These are phyloP conservation scores for Zygosaccharomyces rouxii DNA, from an alignment of 805 yeast species.

Conservation along the genomic window DNA sequence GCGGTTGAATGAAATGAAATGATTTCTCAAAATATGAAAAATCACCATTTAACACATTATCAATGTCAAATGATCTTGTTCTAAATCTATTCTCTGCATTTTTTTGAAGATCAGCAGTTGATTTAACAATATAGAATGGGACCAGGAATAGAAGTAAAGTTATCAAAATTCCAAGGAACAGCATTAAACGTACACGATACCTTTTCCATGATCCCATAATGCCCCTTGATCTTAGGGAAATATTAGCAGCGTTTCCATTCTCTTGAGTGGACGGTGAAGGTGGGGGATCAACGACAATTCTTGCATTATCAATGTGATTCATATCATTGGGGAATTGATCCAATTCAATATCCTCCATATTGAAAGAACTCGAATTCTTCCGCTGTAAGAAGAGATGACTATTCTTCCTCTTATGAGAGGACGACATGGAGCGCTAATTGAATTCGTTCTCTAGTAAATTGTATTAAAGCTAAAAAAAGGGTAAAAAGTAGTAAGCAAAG, in stretches of 20 bases:
- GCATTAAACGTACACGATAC: not conserved
- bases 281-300: not conserved
- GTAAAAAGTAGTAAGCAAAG: not conserved
- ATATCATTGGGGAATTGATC: not conserved
- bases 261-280: not conserved
- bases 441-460: not conserved
- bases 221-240: not conserved
- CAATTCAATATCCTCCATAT: slow-evolving; percentile 15
- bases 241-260: not conserved
- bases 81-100: not conserved
- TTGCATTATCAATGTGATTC: not conserved
- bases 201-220: not conserved
- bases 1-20: slow-evolving; percentile 27
- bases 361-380: slow-evolving; percentile 25
- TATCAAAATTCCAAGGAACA: not conserved
- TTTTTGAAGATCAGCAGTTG: not conserved
- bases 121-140: not conserved
- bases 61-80: slow-evolving; percentile 6
- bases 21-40: slow-evolving; percentile 22
- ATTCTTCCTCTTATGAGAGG: slow-evolving; percentile 30
- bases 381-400: slow-evolving; percentile 30
- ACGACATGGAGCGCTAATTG: not conserved
- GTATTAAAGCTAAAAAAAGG: not conserved
- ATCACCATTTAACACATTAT: slow-evolving; percentile 24
- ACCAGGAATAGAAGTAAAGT: not conserved